Percentiles rank a stretch among this genome's conserved stretches.
phyloP scores from a whole-genome alignment of 306 rosid species.

The Sicyos baderoa region DNA sequence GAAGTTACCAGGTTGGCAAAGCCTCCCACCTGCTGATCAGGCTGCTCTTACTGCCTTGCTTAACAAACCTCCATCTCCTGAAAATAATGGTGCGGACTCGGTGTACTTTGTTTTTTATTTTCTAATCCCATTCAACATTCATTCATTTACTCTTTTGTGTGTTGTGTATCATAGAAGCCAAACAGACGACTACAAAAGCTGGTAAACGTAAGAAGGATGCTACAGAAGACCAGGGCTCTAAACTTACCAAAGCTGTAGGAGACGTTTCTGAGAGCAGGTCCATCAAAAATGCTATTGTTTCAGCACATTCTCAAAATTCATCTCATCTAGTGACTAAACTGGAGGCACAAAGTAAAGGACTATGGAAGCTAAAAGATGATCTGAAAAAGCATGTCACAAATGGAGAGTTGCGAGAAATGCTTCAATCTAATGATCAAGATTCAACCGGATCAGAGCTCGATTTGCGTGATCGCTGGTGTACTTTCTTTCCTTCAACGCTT shows the following conservation, averaged over 20 bases:
- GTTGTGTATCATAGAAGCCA: neutral
- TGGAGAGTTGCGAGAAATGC: conserved; percentile 74
- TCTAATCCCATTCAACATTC: neutral
- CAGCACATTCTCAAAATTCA: conserved; percentile 23
- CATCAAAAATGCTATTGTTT: conserved; percentile 24
- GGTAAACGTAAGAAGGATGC: conserved; percentile 63
- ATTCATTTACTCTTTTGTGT: conserved; percentile 16
- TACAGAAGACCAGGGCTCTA: conserved; percentile 41
- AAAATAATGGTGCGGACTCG: conserved; percentile 39
- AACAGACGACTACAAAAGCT: conserved; percentile 41
- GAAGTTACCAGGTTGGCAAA: conserved; percentile 77
- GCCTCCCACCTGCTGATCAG: conserved; percentile 68
- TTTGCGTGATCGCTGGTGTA: conserved; percentile 88
- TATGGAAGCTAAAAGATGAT: conserved; percentile 86
- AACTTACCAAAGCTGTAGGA: conserved; percentile 49
- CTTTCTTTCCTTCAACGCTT: conserved; percentile 4
- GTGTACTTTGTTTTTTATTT: conserved; percentile 1
- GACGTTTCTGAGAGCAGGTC: conserved; percentile 49
- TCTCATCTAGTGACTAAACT: conserved; percentile 40
- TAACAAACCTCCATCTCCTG: conserved; percentile 33
- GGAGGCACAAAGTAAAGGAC: conserved; percentile 67
- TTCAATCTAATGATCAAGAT: conserved; percentile 64
- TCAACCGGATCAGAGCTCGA: conserved; percentile 87
- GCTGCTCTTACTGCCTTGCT: conserved; percentile 43
- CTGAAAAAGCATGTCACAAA: conserved; percentile 63